phyloP scores from a whole-genome alignment of 1,284 basidiomycete species.

The Pisolithus thermaeus region DNA sequence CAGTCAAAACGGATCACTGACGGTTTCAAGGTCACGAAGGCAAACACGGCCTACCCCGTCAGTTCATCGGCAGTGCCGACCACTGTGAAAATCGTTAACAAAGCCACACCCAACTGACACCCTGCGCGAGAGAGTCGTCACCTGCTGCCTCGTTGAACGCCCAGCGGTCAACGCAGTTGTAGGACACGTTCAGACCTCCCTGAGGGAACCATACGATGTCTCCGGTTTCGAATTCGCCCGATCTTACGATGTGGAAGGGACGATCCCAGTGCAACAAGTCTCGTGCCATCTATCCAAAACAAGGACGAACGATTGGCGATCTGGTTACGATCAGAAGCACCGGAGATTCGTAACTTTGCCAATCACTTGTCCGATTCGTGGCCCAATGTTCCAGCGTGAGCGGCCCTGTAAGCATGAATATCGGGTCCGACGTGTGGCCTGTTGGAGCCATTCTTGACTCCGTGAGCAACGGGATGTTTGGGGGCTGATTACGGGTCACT shows the following conservation, averaged over 20 bases:
- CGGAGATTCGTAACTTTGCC: slow-evolving; percentile 56
- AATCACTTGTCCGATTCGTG: slow-evolving; percentile 81
- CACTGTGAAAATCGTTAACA: slow-evolving; percentile 36
- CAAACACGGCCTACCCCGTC: slow-evolving; percentile 82
- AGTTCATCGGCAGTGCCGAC: slow-evolving; percentile 87
- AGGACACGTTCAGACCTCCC: slow-evolving; percentile 84
- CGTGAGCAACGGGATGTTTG: slow-evolving; percentile 63
- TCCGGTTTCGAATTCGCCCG: slow-evolving; percentile 81
- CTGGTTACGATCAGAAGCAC: not conserved
- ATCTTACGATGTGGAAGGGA: slow-evolving; percentile 84
- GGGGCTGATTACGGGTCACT: slow-evolving; percentile 20
- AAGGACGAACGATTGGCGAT: not conserved
- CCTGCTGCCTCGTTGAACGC: slow-evolving; percentile 57
- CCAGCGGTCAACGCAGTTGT: slow-evolving; percentile 98
- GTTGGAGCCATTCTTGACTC: slow-evolving; percentile 54
- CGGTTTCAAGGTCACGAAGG: slow-evolving; percentile 82
- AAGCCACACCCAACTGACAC: not conserved
- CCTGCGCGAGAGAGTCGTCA: slow-evolving; percentile 19
- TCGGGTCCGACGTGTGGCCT: slow-evolving; percentile 74
- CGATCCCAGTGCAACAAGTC: slow-evolving; percentile 87
- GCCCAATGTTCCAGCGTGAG: slow-evolving; percentile 70
- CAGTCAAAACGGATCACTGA: slow-evolving; percentile 26
- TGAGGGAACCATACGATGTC: slow-evolving; percentile 96
- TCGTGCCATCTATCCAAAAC: slow-evolving; percentile 57
- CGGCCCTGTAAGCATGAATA: slow-evolving; percentile 61